Evolutionary conservation across 2,329 filamentous ascomycete genomes (phyloP).

Genomic region (Aspergillus floridensis): DNA sequence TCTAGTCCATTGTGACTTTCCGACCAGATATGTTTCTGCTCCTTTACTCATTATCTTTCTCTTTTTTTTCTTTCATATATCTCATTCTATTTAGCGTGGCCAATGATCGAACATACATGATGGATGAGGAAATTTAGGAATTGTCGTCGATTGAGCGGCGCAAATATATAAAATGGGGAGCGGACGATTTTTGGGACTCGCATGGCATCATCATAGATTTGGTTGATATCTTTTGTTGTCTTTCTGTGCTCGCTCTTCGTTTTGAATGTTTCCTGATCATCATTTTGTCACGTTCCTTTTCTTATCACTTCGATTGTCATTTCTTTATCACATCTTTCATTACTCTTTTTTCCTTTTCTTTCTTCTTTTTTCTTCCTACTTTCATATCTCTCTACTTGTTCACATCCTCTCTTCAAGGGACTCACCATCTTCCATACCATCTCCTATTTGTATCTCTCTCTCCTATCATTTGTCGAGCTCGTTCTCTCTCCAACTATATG

Average conservation of each 20-base stretch:
- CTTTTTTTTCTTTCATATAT: slow-evolving; percentile 19
- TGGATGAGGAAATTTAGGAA: slow-evolving; percentile 36
- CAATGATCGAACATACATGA: slow-evolving; percentile 43
- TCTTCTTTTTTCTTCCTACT: slow-evolving; percentile 21
- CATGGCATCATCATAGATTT: slow-evolving; percentile 41
- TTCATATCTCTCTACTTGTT: slow-evolving; percentile 8
- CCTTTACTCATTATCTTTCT: slow-evolving; percentile 16
- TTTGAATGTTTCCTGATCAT: slow-evolving; percentile 9
- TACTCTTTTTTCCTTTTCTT: slow-evolving; percentile 17
- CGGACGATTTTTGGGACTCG: slow-evolving; percentile 38
- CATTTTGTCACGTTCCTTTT: slow-evolving; percentile 19
- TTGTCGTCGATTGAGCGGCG: slow-evolving; percentile 35
- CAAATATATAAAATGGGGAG: slow-evolving; percentile 40
- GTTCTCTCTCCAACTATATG: slow-evolving; percentile 28
- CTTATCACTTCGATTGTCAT: slow-evolving; percentile 16
- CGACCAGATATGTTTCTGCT: slow-evolving; percentile 15
- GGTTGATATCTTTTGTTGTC: slow-evolving; percentile 34
- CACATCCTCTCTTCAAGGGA: slow-evolving; percentile 6
- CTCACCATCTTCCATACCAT: slow-evolving; percentile 17
- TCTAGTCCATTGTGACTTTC: slow-evolving; percentile 15
- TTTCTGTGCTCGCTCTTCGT: slow-evolving; percentile 14
- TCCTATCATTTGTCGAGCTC: slow-evolving; percentile 30
- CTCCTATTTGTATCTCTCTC: slow-evolving; percentile 32
- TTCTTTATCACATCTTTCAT: slow-evolving; percentile 18
- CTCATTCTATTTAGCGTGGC: slow-evolving; percentile 42